Conservation (phyloP, 257 asterid species). For the Capsicum baccatum region DNA sequence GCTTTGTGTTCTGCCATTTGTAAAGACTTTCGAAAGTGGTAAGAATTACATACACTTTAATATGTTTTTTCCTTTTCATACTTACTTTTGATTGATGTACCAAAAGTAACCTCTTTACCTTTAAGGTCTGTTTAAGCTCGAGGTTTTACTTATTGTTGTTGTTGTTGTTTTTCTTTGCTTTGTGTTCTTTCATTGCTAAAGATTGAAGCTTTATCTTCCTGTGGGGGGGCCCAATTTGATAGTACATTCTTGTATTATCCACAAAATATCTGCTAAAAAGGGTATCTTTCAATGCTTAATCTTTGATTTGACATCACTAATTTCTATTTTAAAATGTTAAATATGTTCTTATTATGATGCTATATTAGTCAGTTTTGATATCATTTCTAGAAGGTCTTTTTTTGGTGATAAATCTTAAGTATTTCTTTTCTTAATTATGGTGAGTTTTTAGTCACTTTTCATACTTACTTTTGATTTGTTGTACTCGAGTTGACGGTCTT, state of each 20-base stretch:
- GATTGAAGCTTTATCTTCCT: conserved; percentile 12
- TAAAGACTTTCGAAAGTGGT: no score
- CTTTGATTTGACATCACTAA: neutral
- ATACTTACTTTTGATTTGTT: no score
- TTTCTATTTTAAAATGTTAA: neutral
- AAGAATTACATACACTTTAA: no score
- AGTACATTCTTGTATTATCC: neutral
- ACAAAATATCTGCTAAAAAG: neutral
- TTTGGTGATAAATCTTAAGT: neutral
- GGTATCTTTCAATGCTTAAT: neutral
- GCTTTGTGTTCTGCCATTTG: no score
- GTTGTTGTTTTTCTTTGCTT: neutral
- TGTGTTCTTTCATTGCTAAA: conserved; percentile 7
- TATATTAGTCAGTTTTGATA: neutral
- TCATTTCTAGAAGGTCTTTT: neutral
- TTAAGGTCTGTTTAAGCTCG: no score
- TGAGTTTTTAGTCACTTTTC: neutral
- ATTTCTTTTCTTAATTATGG: neutral
- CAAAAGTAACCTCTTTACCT: no score
- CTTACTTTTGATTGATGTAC: no score
- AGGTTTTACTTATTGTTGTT: no score
- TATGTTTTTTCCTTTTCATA: no score
- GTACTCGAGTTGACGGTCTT: no score
- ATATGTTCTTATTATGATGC: neutral
- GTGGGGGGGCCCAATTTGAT: neutral